Base-by-base conservation (phyloP, 768 basidiomycete genomes). In the Suillus brevipes region DNA sequence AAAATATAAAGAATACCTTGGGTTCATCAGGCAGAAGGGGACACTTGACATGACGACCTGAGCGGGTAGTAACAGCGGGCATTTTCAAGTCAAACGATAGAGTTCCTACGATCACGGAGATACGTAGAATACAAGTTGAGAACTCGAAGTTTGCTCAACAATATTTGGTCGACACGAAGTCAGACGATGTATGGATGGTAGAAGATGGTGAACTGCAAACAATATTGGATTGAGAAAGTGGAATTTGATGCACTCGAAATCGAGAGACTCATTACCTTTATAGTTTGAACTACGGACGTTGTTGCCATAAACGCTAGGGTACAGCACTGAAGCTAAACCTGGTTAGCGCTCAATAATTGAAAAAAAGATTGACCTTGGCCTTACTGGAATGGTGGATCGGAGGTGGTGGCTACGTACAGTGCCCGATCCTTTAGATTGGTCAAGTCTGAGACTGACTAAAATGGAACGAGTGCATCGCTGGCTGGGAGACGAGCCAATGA, bases 81-180 rank as follows among this genome's bases (percentile, higher is more conserved):
- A 55, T 55, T 55, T n/a, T 36, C 53, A 55, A 34, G 34, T 0
- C 0, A 50, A 50, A 16, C 2, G 49, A 50, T 50, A n/a, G 34
- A 0, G 20, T 55, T 55, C 34, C 31, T 6, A 55, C 1, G 20
- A 55, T 55, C 53, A 36, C 2, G 20, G 34, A 55, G 53, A 55
- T 55, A 55, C 20, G 5, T 55, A 0, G 53, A 55, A 55, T 13
- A 55, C 6, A 55, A 55, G 31, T 55, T 55, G 53, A 55, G 31
- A 55, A 55, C 53, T 55, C 20, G 2, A 55, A 55, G 53, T 55
- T 36, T 55, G 9, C 53, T 55, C 53, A 55, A 55, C 34, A 34
- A 34, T 55, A 20, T 50, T 16, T 55, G 53, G 20, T 31, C 12
- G 31, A 55, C 53, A 55, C 20, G 20, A 55, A 55, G 53, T 55